These are phyloP conservation scores for Coprinopsis strossmayeri DNA, from an alignment of 768 basidiomycete species.

Conservation along the genomic window DNA sequence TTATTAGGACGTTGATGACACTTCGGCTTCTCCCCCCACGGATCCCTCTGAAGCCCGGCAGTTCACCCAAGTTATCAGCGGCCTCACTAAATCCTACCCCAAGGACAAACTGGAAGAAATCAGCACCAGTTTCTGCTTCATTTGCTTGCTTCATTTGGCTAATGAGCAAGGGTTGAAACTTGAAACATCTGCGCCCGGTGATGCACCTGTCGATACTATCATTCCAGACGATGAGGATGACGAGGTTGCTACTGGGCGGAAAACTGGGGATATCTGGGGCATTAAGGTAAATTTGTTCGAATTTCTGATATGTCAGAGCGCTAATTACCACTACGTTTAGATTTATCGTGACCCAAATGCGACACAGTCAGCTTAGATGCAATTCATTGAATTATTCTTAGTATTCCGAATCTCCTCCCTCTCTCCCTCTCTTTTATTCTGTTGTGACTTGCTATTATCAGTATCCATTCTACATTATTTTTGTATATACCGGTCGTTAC, in stretches of 20 bases:
- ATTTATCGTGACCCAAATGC: slow-evolving; percentile 43
- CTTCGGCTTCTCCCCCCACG: slow-evolving; percentile 32
- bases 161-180: slow-evolving; percentile 94
- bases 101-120: slow-evolving; percentile 95
- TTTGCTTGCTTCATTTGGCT: slow-evolving; percentile 91
- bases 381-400: not conserved
- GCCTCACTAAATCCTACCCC: slow-evolving; percentile 78
- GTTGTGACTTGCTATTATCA: not conserved
- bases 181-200: slow-evolving; percentile 33
- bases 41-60: slow-evolving; percentile 61
- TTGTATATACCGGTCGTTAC: not conserved
- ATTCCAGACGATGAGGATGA: slow-evolving; percentile 12
- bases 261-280: slow-evolving; percentile 65
- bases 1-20: slow-evolving; percentile 40
- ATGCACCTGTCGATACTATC: slow-evolving; percentile 6
- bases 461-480: not conserved
- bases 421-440: not conserved
- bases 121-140: slow-evolving; percentile 99
- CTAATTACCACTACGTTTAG: slow-evolving; percentile 19
- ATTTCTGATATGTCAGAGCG: not conserved
- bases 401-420: not conserved
- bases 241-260: slow-evolving; percentile 15
- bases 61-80: slow-evolving; percentile 78
- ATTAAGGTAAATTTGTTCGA: slow-evolving; percentile 46
- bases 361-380: slow-evolving; percentile 27